phyloP scores from a whole-genome alignment of 495 filamentous ascomycete species.

The Penicillium atrosanguineum region DNA sequence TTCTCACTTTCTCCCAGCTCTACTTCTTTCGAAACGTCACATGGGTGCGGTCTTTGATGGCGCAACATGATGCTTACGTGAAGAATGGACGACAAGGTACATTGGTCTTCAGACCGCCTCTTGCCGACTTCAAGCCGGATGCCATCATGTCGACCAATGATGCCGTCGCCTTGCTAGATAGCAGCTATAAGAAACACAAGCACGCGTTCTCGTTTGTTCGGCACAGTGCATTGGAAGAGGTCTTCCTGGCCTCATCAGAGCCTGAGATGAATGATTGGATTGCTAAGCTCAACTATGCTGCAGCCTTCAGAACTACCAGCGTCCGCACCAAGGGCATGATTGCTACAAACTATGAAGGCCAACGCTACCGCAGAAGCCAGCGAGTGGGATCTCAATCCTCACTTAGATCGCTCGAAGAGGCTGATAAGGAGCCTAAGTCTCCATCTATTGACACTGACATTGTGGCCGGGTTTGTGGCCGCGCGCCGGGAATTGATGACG shows the following conservation, averaged over 20 bases:
- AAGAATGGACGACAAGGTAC: conserved; percentile 54
- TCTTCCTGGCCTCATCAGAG: conserved; percentile 85
- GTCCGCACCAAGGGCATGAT: conserved; percentile 86
- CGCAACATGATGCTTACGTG: conserved; percentile 77
- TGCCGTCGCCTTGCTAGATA: conserved; percentile 83
- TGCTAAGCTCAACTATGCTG: conserved; percentile 92
- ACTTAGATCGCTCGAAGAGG: conserved; percentile 23
- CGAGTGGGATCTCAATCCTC: conserved; percentile 58
- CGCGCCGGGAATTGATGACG: conserved; percentile 75
- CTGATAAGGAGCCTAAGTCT: conserved; percentile 39
- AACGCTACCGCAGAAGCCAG: conserved; percentile 67
- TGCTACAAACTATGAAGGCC: conserved; percentile 80
- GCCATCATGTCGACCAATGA: conserved; percentile 87
- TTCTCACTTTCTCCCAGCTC: conserved; percentile 90
- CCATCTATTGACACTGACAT: conserved; percentile 74
- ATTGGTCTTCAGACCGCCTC: conserved; percentile 82
- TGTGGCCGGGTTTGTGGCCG: conserved; percentile 75
- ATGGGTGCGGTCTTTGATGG: conserved; percentile 89
- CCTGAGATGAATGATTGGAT: conserved; percentile 96
- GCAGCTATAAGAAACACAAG: conserved; percentile 92
- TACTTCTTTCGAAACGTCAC: conserved; percentile 92
- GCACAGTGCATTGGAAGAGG: conserved; percentile 86
- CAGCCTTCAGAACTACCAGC: conserved; percentile 88
- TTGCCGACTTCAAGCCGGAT: conserved; percentile 91
- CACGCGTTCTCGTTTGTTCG: conserved; percentile 88